These are phyloP conservation scores for Syncephalastrum racemosum DNA, from an alignment of 371 early-diverging fungal species.

Conservation along the genomic window DNA sequence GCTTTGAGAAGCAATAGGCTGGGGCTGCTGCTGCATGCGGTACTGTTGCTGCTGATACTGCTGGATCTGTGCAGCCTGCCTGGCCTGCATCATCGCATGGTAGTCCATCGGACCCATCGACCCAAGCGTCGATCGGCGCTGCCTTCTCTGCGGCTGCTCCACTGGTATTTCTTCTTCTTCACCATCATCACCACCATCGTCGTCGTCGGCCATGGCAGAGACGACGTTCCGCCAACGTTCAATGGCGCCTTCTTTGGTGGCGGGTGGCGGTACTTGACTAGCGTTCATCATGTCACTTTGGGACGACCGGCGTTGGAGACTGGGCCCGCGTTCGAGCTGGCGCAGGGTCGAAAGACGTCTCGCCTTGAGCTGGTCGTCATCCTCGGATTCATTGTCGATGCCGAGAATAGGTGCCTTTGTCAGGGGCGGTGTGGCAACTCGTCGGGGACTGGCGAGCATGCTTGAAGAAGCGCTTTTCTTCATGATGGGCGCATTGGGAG, in stretches of 20 bases:
- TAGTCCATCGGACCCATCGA: constrained; percentile 2
- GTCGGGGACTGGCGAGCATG: too few relatives aligned
- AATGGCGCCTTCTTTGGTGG: constrained; percentile 15
- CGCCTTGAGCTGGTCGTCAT: constrained; percentile 9
- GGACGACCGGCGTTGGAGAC: constrained; percentile 15
- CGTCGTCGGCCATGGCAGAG: background rate
- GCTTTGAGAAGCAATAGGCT: background rate
- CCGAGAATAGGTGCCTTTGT: too few relatives aligned
- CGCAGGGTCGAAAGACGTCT: constrained; percentile 30
- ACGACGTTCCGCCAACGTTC: constrained; percentile 34
- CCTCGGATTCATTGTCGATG: background rate
- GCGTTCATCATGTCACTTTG: too few relatives aligned
- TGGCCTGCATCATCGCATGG: background rate
- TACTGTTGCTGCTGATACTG: constrained; percentile 36
- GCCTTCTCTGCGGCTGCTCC: constrained; percentile 6
- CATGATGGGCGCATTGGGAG: too few relatives aligned
- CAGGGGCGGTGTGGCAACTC: too few relatives aligned
- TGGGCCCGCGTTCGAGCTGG: constrained; percentile 28
- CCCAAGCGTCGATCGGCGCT: background rate
- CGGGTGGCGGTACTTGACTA: too few relatives aligned
- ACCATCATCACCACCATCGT: too few relatives aligned
- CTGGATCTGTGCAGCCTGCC: constrained; percentile 24
- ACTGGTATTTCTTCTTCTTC: too few relatives aligned
- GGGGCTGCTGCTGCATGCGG: constrained; percentile 21
- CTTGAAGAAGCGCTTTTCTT: too few relatives aligned